Evolutionary conservation across 176 grass and related monocot genomes (phyloP).

Genomic region (Lolium rigidum): DNA sequence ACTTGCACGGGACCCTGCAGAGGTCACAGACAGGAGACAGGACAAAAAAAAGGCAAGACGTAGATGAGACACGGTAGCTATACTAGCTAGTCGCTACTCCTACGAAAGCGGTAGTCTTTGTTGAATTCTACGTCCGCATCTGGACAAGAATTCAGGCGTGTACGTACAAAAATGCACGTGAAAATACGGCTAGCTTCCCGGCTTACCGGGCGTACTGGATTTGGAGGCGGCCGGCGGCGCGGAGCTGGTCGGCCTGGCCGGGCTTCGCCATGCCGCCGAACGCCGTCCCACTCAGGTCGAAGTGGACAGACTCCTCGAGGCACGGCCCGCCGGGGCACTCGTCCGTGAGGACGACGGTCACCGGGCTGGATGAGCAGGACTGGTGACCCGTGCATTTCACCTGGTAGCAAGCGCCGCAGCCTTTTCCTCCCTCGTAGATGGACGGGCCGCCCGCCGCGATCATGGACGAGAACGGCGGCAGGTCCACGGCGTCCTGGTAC

Average conservation of each 20-base stretch:
- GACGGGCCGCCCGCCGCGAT: constrained; percentile 75
- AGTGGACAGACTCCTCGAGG: constrained; percentile 57
- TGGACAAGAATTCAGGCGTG: not conserved
- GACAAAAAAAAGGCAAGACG: not conserved
- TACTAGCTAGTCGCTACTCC: not conserved
- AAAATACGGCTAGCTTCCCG: not conserved
- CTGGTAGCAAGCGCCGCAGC: constrained; percentile 71
- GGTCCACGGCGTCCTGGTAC: constrained; percentile 67
- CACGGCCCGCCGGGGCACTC: constrained; percentile 20
- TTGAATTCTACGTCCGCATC: not conserved
- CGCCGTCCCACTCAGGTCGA: constrained; percentile 84
- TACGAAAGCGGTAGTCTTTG: too few species aligned
- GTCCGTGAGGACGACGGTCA: constrained; percentile 27
- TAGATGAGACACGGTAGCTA: not conserved
- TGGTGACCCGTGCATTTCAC: constrained; percentile 10
- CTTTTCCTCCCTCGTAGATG: constrained; percentile 69
- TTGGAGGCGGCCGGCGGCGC: constrained; percentile 55
- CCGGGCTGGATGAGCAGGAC: constrained; percentile 2
- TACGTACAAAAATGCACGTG: not conserved
- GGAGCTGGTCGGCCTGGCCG: constrained; percentile 49
- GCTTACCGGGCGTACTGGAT: constrained; percentile 62
- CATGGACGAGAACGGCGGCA: constrained; percentile 69
- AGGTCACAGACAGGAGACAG: too few species aligned
- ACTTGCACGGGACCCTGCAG: constrained; percentile 55
- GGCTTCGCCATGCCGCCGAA: constrained; percentile 67